Conservation (phyloP, 306 rosid species). For the Vigna nakashimae region DNA sequence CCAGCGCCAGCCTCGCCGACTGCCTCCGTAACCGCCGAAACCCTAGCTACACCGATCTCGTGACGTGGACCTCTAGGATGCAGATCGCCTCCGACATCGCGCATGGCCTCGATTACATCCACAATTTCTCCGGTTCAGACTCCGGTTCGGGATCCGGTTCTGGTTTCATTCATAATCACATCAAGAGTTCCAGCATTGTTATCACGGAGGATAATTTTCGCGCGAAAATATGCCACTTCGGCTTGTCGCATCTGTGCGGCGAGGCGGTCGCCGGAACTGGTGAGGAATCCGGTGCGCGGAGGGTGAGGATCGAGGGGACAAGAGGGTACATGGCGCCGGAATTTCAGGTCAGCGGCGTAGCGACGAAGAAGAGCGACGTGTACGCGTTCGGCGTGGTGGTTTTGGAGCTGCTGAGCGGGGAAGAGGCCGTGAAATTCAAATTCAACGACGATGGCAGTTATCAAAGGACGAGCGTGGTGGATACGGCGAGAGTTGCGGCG, state of each 20-base stretch:
- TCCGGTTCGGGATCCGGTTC: constrained; percentile 50
- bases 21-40: constrained; percentile 82
- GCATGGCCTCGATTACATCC: constrained; percentile 90
- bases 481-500: constrained; percentile 68
- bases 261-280: constrained; percentile 29
- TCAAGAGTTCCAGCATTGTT: constrained; percentile 80
- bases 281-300: constrained; percentile 46
- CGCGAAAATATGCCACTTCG: constrained; percentile 88
- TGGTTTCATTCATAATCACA: constrained; percentile 76
- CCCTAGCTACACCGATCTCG: constrained; percentile 74
- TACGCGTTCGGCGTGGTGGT: constrained; percentile 92
- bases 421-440: constrained; percentile 67
- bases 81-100: constrained; percentile 85
- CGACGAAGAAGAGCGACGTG: constrained; percentile 79
- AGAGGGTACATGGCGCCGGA: constrained; percentile 97
- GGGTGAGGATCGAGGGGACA: constrained; percentile 75
- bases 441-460: constrained; percentile 55
- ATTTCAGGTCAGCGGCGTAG: constrained; percentile 60
- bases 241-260: constrained; percentile 82
- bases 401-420: constrained; percentile 82
- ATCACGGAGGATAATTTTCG: constrained; percentile 48
- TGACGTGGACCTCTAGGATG: constrained; percentile 82
- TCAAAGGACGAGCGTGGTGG: constrained; percentile 70
- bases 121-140: constrained; percentile 68
- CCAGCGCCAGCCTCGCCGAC: constrained; percentile 73